phyloP scores from a whole-genome alignment of 768 basidiomycete genomes.

The Mycena indigotica region DNA sequence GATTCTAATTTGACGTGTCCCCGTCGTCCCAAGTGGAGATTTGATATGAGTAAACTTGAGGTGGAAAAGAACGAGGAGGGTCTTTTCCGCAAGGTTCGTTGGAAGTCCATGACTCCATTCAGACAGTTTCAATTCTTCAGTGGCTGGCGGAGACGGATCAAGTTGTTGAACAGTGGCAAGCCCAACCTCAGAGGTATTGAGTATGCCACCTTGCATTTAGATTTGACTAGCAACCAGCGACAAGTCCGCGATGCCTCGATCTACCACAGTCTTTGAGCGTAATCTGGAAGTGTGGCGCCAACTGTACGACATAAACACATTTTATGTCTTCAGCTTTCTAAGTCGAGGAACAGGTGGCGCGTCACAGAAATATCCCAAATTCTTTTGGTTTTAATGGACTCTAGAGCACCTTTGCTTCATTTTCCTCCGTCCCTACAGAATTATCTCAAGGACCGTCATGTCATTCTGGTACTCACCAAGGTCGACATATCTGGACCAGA shows the following conservation, averaged over 20 bases:
- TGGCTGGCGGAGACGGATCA: slow-evolving; percentile 75
- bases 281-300: slow-evolving; percentile 96
- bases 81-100: slow-evolving; percentile 43
- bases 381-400: slow-evolving; percentile 84
- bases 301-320: slow-evolving; percentile 53
- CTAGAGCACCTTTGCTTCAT: slow-evolving; percentile 86
- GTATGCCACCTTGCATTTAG: slow-evolving; percentile 5
- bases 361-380: slow-evolving; percentile 91
- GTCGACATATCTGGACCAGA: slow-evolving; percentile 78
- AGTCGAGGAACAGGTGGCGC: slow-evolving; percentile 68
- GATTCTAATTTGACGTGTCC: slow-evolving; percentile 49
- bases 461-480: slow-evolving; percentile 85
- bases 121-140: slow-evolving; percentile 38
- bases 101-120: background rate
- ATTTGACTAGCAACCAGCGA: background rate
- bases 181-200: slow-evolving; percentile 12
- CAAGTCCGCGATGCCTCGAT: slow-evolving; percentile 48
- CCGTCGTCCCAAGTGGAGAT: slow-evolving; percentile 82
- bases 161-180: slow-evolving; percentile 55
- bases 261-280: slow-evolving; percentile 82
- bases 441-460: slow-evolving; percentile 57
- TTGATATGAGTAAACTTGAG: slow-evolving; percentile 84
- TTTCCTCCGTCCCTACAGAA: slow-evolving; percentile 75
- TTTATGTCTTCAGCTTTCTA: slow-evolving; percentile 15
- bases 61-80: slow-evolving; percentile 91